Base-by-base conservation (phyloP, 2,329 filamentous ascomycete species). In the Claviceps monticola region DNA sequence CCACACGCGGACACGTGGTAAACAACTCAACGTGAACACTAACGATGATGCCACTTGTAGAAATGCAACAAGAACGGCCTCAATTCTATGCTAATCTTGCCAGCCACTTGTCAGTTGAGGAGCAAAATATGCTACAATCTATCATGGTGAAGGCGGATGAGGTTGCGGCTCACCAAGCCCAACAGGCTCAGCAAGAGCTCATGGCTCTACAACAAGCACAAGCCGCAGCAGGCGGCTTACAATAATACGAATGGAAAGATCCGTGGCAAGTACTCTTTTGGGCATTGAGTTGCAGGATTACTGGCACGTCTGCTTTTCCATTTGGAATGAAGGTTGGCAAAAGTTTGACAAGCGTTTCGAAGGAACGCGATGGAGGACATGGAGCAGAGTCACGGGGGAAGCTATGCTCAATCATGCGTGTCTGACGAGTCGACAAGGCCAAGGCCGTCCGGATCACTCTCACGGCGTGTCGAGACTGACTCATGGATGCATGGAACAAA, bases 61-160 rank as follows among this genome's bases (percentile, higher is more conserved):
- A 80, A 68, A 79, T 97, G 64, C 88, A 96, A 78, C 83, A 85
- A 71, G 85, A 90, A 61, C 89, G 96, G 63, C 90, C 91, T 16
- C 85, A 90, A 58, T 84, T 95, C 58, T 98, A 97, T 66, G 74
- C 83, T 44, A 83, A 76, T 54, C 75, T 98, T 53, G 88, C 88
- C 21, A 81, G 84, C 58, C 85, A 88, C 55, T 78, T 97, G 42
- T 82, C 79, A 39, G 74, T 81, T 0, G 87, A 93, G 48, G 90
- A 97, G 64, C 87, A 93, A 66, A 78, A 78, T 56, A 76, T 94
- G 48, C 79, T 97, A 56, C 83, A 94, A 65, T 78, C 74, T 21
- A 88, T 91, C 52, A 80, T 95, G 67, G 86, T 86, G 52, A 76
- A 76, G 59, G 70, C 70, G 2, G 67, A 73, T 50, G 70, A 73